phyloP scores from a whole-genome alignment of 495 filamentous ascomycete genomes.

The Copromyces sp. region DNA sequence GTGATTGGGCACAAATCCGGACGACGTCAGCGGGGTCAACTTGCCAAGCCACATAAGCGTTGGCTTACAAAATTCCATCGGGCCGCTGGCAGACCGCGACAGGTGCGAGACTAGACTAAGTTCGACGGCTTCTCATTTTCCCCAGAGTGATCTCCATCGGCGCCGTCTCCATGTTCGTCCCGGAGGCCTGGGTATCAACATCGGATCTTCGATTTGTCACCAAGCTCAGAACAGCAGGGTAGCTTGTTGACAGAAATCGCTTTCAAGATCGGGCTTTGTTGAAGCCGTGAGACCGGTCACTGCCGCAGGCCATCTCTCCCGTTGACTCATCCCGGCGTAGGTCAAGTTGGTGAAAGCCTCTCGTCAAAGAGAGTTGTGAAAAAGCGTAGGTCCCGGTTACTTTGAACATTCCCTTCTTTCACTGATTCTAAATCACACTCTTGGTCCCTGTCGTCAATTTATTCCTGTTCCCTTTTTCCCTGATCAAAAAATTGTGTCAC shows the following conservation, averaged over 20 bases:
- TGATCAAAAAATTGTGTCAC: background rate
- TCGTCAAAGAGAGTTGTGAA: background rate
- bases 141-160: background rate
- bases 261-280: background rate
- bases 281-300: background rate
- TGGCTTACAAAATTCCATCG: background rate
- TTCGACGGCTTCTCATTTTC: background rate
- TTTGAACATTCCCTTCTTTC: constrained; percentile 2
- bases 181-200: background rate
- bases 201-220: background rate
- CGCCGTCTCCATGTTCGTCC: background rate
- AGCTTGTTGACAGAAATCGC: background rate
- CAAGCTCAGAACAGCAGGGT: background rate
- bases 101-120: background rate
- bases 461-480: too few species aligned
- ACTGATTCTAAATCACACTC: background rate
- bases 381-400: constrained; percentile 2
- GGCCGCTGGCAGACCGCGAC: background rate
- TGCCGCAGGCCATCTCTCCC: background rate
- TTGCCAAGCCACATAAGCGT: background rate
- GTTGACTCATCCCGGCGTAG: constrained; percentile 2
- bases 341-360: background rate
- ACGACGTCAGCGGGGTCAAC: constrained; percentile 10
- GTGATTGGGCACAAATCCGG: constrained; percentile 3
- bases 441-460: too few species aligned